Evolutionary conservation across 148 eudicot species (phyloP).

Genomic region (Polygonum aviculare): DNA sequence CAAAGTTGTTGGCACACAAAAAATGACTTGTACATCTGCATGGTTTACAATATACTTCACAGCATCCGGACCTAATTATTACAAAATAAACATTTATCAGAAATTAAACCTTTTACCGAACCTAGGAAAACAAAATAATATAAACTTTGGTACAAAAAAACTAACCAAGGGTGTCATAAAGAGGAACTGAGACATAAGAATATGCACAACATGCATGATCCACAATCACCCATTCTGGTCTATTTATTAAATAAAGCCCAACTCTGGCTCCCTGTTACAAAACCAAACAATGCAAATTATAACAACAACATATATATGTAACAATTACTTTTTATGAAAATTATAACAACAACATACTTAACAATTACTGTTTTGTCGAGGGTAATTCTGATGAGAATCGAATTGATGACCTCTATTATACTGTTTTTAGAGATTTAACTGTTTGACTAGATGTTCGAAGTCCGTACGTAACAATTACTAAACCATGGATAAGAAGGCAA

Average conservation of each 20-base stretch:
- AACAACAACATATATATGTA: too few species aligned
- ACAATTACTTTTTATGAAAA: background rate
- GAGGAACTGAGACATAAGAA: constrained; percentile 78
- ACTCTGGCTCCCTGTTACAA: constrained; percentile 34
- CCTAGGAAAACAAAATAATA: background rate
- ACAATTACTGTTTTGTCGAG: too few species aligned
- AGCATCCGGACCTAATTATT: constrained; percentile 81
- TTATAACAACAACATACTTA: too few species aligned
- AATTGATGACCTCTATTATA: too few species aligned
- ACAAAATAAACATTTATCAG: background rate
- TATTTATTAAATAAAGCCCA: constrained; percentile 76
- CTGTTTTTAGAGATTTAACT: too few species aligned
- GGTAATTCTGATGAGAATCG: too few species aligned
- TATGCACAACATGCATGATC: constrained; percentile 96
- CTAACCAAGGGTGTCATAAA: constrained; percentile 91
- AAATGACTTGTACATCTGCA: constrained; percentile 76
- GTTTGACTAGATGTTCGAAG: too few species aligned
- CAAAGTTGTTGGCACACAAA: constrained; percentile 74
- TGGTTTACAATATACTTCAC: constrained; percentile 81
- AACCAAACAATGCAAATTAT: background rate
- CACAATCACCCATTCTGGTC: constrained; percentile 92
- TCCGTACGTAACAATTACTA: too few species aligned
- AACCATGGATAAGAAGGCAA: background rate
- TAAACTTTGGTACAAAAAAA: constrained; percentile 3
- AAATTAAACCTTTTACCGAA: background rate